Evolutionary conservation across 805 yeast genomes (phyloP).

Genomic region (Isabelozyma rhagii): DNA sequence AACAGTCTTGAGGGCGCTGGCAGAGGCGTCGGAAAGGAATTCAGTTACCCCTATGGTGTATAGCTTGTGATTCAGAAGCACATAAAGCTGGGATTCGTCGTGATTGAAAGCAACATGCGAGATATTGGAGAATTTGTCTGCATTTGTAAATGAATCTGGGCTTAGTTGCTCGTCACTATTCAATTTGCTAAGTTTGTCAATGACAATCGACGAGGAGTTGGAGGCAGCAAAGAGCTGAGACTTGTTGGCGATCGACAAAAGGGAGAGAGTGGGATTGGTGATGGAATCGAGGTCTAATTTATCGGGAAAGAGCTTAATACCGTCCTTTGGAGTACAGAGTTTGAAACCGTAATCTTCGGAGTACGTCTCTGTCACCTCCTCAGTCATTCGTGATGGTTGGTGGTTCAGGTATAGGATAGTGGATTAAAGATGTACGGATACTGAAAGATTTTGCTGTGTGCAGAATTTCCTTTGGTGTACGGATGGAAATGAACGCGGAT

Average conservation of each 20-base stretch:
- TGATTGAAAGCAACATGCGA: constrained; percentile 24
- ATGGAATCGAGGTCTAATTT: constrained; percentile 19
- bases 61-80: constrained; percentile 17
- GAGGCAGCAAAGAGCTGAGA: constrained; percentile 29
- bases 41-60: constrained; percentile 15
- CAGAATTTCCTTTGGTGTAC: no score
- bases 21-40: constrained; percentile 24
- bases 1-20: constrained; percentile 13
- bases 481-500: no score
- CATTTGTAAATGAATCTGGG: neutral
- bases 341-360: constrained; percentile 41
- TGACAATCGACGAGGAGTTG: constrained; percentile 18
- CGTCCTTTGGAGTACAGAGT: constrained; percentile 21
- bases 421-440: neutral
- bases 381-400: constrained; percentile 2
- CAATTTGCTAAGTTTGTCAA: constrained; percentile 23
- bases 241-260: constrained; percentile 27
- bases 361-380: constrained; percentile 12
- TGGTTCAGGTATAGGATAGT: neutral
- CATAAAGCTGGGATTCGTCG: constrained; percentile 25
- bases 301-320: constrained; percentile 19
- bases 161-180: constrained; percentile 4
- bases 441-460: no score
- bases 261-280: constrained; percentile 9
- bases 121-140: constrained; percentile 1